phyloP scores from a whole-genome alignment of 345 rosid genomes.

The Kernera saxatilis region DNA sequence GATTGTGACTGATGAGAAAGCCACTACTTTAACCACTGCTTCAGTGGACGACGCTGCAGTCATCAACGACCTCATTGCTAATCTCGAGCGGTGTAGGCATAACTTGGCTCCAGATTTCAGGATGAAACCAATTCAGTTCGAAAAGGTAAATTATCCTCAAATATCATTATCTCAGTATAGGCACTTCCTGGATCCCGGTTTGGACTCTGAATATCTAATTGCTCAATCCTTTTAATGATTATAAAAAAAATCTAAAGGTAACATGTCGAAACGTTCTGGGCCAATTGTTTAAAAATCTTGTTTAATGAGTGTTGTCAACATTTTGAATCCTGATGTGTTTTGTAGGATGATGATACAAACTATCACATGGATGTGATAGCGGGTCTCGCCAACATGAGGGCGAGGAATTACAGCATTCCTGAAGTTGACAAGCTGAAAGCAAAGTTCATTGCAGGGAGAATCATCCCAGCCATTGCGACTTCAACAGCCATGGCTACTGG shows the following conservation, averaged over 20 bases:
- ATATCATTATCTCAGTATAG: background rate
- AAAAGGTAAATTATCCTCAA: conserved; percentile 42
- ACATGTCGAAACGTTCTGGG: background rate
- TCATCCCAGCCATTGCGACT: conserved; percentile 77
- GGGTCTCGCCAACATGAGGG: conserved; percentile 80
- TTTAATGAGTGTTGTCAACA: background rate
- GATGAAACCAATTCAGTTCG: conserved; percentile 72
- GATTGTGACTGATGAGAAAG: conserved; percentile 69
- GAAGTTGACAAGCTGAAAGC: conserved; percentile 79
- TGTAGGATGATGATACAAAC: conserved; percentile 70
- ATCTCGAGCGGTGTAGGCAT: conserved; percentile 42
- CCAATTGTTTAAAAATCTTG: background rate
- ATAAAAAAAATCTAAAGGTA: background rate
- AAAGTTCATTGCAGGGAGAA: conserved; percentile 75
- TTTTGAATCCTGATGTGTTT: background rate
- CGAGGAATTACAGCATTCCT: conserved; percentile 64
- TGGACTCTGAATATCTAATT: background rate
- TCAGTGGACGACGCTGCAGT: conserved; percentile 53
- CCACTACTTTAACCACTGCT: conserved; percentile 38
- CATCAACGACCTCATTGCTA: conserved; percentile 42
- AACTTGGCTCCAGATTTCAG: conserved; percentile 43
- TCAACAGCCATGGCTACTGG: conserved; percentile 94
- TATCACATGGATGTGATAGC: conserved; percentile 76
- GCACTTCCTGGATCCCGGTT: too few species aligned
- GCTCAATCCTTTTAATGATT: too few species aligned